Conservation (phyloP, 345 rosid genomes). For the Capsella bursapastoris region DNA sequence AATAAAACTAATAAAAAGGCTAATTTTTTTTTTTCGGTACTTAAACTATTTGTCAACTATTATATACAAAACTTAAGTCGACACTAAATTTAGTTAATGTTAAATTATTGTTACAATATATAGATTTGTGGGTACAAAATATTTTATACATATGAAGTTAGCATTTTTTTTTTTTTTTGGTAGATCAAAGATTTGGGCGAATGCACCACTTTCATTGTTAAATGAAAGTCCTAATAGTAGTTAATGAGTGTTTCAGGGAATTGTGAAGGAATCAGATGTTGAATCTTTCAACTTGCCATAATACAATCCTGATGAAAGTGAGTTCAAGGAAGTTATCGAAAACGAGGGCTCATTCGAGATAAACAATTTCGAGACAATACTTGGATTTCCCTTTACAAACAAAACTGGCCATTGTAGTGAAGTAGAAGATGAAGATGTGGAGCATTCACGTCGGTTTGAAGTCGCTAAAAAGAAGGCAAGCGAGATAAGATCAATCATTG, state of each 20-base stretch:
- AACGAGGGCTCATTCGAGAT: not conserved
- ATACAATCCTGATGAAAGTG: not conserved
- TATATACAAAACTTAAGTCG: no score
- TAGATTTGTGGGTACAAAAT: not conserved
- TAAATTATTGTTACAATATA: no score
- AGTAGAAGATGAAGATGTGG: constrained; percentile 8
- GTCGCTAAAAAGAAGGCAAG: not conserved
- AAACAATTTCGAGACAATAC: not conserved
- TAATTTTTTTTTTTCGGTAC: no score
- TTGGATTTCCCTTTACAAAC: constrained; percentile 8
- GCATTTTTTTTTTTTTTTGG: no score
- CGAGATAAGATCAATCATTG: not conserved
- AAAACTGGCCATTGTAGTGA: constrained; percentile 16
- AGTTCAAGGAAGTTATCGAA: not conserved
- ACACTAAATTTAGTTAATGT: not conserved
- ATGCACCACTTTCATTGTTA: no score
- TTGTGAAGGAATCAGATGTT: not conserved
- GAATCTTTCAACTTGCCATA: not conserved
- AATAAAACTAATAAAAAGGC: no score
- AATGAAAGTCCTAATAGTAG: not conserved
- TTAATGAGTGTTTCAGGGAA: not conserved
- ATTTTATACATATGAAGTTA: no score
- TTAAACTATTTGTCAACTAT: no score
- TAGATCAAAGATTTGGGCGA: no score
- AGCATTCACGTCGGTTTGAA: not conserved